phyloP scores from a whole-genome alignment of 1,284 basidiomycete species.

The Apiotrichum mycotoxinovorans region DNA sequence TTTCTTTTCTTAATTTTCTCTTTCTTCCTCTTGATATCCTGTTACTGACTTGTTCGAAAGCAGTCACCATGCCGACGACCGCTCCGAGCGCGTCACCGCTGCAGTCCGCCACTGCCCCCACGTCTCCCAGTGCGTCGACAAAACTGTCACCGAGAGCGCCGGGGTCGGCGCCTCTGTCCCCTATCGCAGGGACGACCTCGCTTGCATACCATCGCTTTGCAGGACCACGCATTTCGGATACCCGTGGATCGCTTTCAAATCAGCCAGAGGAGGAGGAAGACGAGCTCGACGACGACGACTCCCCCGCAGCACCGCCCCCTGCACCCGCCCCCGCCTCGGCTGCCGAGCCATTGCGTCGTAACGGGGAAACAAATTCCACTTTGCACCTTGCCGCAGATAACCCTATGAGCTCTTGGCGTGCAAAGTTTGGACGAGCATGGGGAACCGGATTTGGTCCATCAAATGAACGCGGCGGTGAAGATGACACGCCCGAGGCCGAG shows the following conservation, averaged over 20 bases:
- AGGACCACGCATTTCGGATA: constrained; percentile 16
- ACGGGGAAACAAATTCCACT: neutral
- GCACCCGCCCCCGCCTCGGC: neutral
- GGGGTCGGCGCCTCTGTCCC: constrained; percentile 14
- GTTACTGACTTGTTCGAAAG: neutral
- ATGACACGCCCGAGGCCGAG: constrained; percentile 17
- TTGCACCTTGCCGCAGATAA: neutral
- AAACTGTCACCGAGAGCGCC: constrained; percentile 14
- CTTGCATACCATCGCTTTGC: constrained; percentile 13
- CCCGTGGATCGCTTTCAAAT: constrained; percentile 12
- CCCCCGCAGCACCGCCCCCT: neutral
- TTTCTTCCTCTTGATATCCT: too few relatives aligned
- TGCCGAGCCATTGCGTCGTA: neutral
- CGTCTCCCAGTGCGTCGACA: constrained; percentile 8
- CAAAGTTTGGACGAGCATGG: constrained; percentile 24
- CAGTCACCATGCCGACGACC: constrained; percentile 14
- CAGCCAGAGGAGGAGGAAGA: constrained; percentile 19
- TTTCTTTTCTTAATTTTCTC: too few relatives aligned
- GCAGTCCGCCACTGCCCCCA: constrained; percentile 1
- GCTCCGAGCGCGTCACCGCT: constrained; percentile 11
- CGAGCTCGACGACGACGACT: constrained; percentile 18
- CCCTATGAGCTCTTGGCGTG: constrained; percentile 19
- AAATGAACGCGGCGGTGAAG: constrained; percentile 36
- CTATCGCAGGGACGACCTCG: constrained; percentile 10
- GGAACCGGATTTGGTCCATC: constrained; percentile 33